These are phyloP conservation scores for Suhomyces emberorum DNA, from an alignment of 805 yeast species.

Conservation along the genomic window DNA sequence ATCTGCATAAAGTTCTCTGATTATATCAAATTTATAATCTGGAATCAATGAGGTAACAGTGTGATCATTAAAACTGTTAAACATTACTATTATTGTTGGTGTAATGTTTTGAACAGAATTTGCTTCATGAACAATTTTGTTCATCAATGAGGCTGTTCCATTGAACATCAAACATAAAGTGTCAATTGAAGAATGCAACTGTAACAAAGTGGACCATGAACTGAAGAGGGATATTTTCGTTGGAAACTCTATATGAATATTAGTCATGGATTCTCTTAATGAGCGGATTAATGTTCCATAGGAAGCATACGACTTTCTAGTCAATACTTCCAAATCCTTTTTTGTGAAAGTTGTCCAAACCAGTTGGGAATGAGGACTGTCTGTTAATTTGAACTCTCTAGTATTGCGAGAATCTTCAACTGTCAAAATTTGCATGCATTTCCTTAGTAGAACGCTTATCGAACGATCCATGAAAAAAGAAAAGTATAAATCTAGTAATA, in stretches of 20 bases:
- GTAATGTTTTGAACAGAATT: conserved; percentile 14
- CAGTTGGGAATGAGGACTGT: conserved; percentile 3
- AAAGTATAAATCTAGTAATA: conserved; percentile 28
- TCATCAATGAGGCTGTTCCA: conserved; percentile 33
- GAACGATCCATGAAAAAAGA: conserved; percentile 38
- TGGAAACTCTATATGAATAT: conserved; percentile 33
- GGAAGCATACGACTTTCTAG: conserved; percentile 28
- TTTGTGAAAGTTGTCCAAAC: conserved; percentile 24
- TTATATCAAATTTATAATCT: conserved; percentile 31
- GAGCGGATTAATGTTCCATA: conserved; percentile 36
- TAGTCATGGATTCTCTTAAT: conserved; percentile 29
- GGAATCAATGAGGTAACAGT: conserved; percentile 24
- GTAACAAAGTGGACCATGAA: conserved; percentile 34
- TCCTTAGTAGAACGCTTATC: conserved; percentile 23
- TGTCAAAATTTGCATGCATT: conserved; percentile 10
- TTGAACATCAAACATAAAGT: conserved; percentile 31
- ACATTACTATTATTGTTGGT: conserved; percentile 17
- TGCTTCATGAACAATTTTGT: conserved; percentile 23
- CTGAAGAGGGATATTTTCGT: conserved; percentile 36
- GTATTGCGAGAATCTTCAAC: conserved; percentile 4
- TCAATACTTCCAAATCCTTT: conserved; percentile 27
- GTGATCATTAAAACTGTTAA: conserved; percentile 22
- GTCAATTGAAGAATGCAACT: conserved; percentile 28
- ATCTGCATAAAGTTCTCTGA: conserved; percentile 23
- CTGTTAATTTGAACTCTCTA: neutral